Percentiles rank a stretch among this genome's conserved stretches.
Evolutionary conservation across 2,329 filamentous ascomycete genomes (phyloP).

Genomic region (Microsporum ferrugineum): DNA sequence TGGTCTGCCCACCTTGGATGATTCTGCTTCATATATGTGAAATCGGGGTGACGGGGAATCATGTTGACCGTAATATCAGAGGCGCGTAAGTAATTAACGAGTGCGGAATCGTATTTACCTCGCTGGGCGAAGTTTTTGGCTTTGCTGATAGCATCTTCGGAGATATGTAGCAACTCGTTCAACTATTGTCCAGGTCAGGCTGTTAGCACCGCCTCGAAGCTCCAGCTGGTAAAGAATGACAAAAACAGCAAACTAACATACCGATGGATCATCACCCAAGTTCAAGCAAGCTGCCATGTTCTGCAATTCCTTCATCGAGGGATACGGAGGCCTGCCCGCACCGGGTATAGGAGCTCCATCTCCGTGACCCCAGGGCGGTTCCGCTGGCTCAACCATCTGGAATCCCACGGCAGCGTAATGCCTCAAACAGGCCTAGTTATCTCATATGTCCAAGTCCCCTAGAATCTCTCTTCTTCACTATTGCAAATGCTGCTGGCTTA

Average conservation of each 20-base stretch:
- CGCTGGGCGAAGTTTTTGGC: constrained; percentile 24
- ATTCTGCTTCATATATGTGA: constrained; percentile 50
- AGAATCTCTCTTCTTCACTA: not conserved
- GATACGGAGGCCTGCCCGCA: constrained; percentile 16
- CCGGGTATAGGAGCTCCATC: constrained; percentile 2
- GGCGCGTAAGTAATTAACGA: constrained; percentile 73
- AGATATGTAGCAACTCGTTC: constrained; percentile 24
- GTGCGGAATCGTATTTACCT: constrained; percentile 54
- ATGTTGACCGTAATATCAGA: constrained; percentile 66
- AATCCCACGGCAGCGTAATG: not conserved
- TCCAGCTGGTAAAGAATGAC: not conserved
- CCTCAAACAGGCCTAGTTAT: not conserved
- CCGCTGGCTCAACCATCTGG: not conserved
- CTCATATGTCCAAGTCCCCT: not conserved
- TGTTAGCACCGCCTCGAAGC: not conserved
- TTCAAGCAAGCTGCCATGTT: constrained; percentile 12
- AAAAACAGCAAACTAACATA: constrained; percentile 1
- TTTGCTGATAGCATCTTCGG: constrained; percentile 28
- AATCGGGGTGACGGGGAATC: constrained; percentile 67
- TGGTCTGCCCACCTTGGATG: constrained; percentile 39
- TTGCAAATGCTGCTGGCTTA: not conserved
- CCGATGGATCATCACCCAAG: constrained; percentile 10
- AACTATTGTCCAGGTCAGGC: constrained; percentile 20
- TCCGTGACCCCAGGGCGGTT: not conserved
- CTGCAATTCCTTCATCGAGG: constrained; percentile 30